Conservation (phyloP, 23 red algal genomes). For the Gracilariopsis chorda region DNA sequence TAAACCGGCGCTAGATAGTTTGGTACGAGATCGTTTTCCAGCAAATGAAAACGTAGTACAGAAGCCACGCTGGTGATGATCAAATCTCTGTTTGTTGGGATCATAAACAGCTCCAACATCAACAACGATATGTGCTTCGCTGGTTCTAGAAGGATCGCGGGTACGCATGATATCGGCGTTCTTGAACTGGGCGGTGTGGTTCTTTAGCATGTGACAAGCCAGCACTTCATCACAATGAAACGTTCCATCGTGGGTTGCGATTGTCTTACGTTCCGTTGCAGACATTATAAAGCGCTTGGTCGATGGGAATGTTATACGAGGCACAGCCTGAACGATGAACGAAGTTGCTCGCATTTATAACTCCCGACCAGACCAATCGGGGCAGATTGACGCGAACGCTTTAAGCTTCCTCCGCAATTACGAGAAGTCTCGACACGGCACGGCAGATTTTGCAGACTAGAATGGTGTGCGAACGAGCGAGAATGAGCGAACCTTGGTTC, state of each 20-base stretch:
- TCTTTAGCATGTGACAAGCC: constrained; percentile 86
- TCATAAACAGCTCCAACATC: constrained; percentile 96
- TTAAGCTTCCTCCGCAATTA: too few relatives aligned
- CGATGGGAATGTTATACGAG: not conserved
- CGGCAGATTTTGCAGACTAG: too few relatives aligned
- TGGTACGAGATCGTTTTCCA: constrained; percentile 40
- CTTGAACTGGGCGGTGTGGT: constrained; percentile 35
- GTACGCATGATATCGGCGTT: constrained; percentile 68
- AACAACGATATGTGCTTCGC: constrained; percentile 71
- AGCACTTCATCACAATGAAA: constrained; percentile 99
- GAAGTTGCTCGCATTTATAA: not conserved
- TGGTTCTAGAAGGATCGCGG: constrained; percentile 53
- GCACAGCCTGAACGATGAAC: not conserved
- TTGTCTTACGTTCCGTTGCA: constrained; percentile 3
- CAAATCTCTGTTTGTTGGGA: constrained; percentile 54
- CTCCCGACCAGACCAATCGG: not conserved
- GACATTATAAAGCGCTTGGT: not conserved
- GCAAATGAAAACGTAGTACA: constrained; percentile 55
- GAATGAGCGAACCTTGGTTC: too few relatives aligned
- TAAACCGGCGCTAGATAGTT: constrained; percentile 88
- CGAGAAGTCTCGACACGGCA: too few relatives aligned
- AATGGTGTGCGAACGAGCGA: too few relatives aligned
- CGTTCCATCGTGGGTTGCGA: constrained; percentile 95
- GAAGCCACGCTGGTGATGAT: constrained; percentile 96
- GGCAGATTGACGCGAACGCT: too few relatives aligned